Conservation (phyloP, 805 yeast species). For the Huiozyma sinensis region DNA sequence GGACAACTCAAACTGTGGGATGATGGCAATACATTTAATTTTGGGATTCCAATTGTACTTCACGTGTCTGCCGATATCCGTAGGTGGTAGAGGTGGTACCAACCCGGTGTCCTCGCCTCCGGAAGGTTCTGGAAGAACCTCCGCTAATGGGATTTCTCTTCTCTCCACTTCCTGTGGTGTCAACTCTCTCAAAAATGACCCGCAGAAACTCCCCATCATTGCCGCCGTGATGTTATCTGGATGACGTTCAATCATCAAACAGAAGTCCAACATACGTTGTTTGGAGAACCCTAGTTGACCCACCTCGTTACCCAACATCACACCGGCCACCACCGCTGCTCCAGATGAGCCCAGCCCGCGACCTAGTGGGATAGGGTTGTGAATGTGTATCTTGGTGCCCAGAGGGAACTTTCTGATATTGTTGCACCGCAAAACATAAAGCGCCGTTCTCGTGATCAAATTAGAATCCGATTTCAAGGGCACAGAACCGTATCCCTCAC, state of each 20-base stretch:
- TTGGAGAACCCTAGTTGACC: conserved; percentile 65
- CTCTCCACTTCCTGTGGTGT: conserved; percentile 59
- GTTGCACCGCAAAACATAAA: conserved; percentile 82
- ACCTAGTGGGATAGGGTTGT: conserved; percentile 90
- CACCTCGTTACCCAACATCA: conserved; percentile 74
- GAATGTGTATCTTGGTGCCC: conserved; percentile 72
- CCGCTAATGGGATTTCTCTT: conserved; percentile 75
- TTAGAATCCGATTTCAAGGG: conserved; percentile 72
- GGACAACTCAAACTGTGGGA: conserved; percentile 89
- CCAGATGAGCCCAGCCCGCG: conserved; percentile 97
- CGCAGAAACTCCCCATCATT: conserved; percentile 98
- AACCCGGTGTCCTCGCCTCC: conserved; percentile 61
- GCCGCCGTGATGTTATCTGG: conserved; percentile 98
- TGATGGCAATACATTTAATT: conserved; percentile 80
- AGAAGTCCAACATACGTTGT: conserved; percentile 82
- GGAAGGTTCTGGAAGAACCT: conserved; percentile 69
- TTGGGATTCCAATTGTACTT: conserved; percentile 72
- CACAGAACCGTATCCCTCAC: conserved; percentile 73
- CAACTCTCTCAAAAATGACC: conserved; percentile 80
- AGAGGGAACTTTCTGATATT: conserved; percentile 64
- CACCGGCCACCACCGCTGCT: conserved; percentile 97
- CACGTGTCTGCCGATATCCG: conserved; percentile 78
- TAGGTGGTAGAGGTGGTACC: conserved; percentile 74
- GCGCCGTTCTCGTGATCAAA: conserved; percentile 84
- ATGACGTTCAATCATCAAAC: conserved; percentile 94